Percentiles rank a stretch among this genome's conserved stretches.
Evolutionary conservation across 116 monocot species (phyloP).

Genomic region (Iris pallida): DNA sequence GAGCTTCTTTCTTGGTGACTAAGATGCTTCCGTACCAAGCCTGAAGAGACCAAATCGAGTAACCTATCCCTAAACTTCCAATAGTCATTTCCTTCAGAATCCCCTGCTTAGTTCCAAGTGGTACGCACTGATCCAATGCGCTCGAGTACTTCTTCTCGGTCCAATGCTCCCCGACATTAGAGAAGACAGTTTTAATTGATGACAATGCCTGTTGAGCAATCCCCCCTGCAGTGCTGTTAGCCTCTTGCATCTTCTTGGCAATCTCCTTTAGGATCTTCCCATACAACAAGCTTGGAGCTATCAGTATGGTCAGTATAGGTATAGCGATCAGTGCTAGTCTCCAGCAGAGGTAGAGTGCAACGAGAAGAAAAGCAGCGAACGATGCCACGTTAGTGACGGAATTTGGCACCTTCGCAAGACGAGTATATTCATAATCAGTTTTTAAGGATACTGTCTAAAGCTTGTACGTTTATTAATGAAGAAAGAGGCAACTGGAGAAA

Average conservation of each 20-base stretch:
- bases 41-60: not conserved
- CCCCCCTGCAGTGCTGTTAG: not conserved
- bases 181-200: slow-evolving; percentile 2
- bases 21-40: slow-evolving; percentile 5
- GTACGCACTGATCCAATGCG: slow-evolving; percentile 2
- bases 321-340: slow-evolving; percentile 2
- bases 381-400: not conserved
- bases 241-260: not conserved
- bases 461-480: not conserved
- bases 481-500: not conserved
- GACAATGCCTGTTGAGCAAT: slow-evolving; percentile 1
- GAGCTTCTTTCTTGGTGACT: not conserved
- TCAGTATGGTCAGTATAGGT: not conserved
- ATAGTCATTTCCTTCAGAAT: slow-evolving; percentile 4
- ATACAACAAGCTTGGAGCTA: not conserved
- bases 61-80: not conserved
- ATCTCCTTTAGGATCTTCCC: not conserved
- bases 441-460: too few relatives aligned
- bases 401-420: slow-evolving; percentile 1
- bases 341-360: slow-evolving; percentile 6
- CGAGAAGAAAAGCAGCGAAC: not conserved
- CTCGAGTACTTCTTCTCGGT: not conserved
- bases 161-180: slow-evolving; percentile 1
- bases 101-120: slow-evolving; percentile 1
- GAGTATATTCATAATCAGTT: too few relatives aligned